phyloP scores from a whole-genome alignment of 352 stramenopile species.

The Phytophthora pinifolia region DNA sequence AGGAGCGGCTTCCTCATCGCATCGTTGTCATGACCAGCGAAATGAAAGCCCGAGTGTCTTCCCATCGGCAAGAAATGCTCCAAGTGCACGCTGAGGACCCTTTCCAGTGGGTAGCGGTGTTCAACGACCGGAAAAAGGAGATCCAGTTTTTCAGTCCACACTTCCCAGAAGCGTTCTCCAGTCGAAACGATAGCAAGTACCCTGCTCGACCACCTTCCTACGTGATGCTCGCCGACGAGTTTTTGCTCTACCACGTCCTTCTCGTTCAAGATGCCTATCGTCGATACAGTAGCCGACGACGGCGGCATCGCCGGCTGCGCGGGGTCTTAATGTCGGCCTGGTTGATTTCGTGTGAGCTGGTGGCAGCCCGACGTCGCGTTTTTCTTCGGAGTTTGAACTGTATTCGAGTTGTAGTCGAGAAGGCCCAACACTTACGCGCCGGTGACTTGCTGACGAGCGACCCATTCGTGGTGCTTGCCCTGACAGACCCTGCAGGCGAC shows the following conservation, averaged over 20 bases:
- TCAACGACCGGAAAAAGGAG: slow-evolving; percentile 50
- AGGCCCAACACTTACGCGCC: slow-evolving; percentile 43
- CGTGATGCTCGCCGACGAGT: slow-evolving; percentile 53
- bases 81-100: slow-evolving; percentile 33
- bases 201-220: slow-evolving; percentile 41
- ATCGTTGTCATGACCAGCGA: slow-evolving; percentile 45
- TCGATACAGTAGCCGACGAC: slow-evolving; percentile 23
- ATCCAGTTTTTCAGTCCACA: slow-evolving; percentile 59
- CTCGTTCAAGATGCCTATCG: slow-evolving; percentile 71
- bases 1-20: slow-evolving; percentile 33
- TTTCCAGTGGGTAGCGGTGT: slow-evolving; percentile 56
- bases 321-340: slow-evolving; percentile 36
- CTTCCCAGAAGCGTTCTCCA: slow-evolving; percentile 12
- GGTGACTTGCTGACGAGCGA: slow-evolving; percentile 65
- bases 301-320: slow-evolving; percentile 24
- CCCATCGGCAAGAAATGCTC: slow-evolving; percentile 15
- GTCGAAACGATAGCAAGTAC: slow-evolving; percentile 12
- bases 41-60: slow-evolving; percentile 22
- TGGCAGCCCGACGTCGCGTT: slow-evolving; percentile 27
- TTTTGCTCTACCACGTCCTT: slow-evolving; percentile 64
- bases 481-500: slow-evolving; percentile 24
- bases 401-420: slow-evolving; percentile 57
- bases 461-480: slow-evolving; percentile 51
- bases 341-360: slow-evolving; percentile 29
- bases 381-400: slow-evolving; percentile 47